A percentile compares a stretch with the other conserved stretches of the same genome.
phyloP scores from a whole-genome alignment of 441 rosid species.

The Biscutella laevigata region DNA sequence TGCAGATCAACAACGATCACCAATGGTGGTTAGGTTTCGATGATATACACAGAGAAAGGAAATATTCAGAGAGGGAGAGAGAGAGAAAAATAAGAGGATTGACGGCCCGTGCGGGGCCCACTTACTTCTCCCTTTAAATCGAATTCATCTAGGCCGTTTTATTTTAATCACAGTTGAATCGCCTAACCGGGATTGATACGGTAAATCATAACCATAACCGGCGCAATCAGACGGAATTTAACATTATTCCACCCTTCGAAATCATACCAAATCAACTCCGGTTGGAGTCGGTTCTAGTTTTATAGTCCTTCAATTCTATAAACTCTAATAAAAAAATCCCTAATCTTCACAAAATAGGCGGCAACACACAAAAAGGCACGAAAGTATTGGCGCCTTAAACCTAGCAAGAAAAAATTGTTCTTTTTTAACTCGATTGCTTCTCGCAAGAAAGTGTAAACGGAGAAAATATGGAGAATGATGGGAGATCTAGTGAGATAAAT shows the following conservation, averaged over 20 bases:
- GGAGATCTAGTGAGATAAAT: slow-evolving; percentile 26
- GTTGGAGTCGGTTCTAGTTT: too few relatives aligned
- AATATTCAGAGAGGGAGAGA: not conserved
- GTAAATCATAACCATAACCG: not conserved
- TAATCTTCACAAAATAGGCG: slow-evolving; percentile 9
- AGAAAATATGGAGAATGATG: slow-evolving; percentile 31
- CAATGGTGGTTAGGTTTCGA: slow-evolving; percentile 10
- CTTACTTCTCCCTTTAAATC: slow-evolving; percentile 10
- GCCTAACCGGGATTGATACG: not conserved
- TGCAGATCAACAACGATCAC: slow-evolving; percentile 8
- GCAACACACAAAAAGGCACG: not conserved
- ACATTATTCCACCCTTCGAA: too few relatives aligned
- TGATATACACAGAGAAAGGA: not conserved
- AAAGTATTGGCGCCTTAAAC: slow-evolving; percentile 18
- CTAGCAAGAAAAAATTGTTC: too few relatives aligned
- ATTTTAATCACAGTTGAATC: not conserved
- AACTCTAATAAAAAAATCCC: too few relatives aligned
- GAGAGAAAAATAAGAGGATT: too few relatives aligned
- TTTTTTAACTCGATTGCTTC: not conserved
- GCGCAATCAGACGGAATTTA: not conserved
- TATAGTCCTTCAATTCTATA: too few relatives aligned
- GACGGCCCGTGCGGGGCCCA: slow-evolving; percentile 30
- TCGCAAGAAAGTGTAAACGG: not conserved
- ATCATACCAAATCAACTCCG: not conserved
- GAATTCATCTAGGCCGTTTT: not conserved